phyloP scores from a whole-genome alignment of 2,329 filamentous ascomycete species.

The Aspergillus sp. region DNA sequence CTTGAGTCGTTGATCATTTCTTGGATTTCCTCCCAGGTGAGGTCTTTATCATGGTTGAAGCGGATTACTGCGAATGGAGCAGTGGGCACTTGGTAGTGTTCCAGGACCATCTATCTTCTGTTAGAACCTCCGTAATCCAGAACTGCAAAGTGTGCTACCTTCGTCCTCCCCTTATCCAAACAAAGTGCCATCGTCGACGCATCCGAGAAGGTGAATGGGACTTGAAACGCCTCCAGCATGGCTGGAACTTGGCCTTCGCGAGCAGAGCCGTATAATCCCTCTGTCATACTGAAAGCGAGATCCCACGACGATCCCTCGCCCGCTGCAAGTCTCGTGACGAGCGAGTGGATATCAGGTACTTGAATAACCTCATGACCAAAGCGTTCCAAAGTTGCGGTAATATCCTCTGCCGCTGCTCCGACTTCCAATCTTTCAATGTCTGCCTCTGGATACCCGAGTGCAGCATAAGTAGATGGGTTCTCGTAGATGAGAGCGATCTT shows the following conservation, averaged over 20 bases:
- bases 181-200: slow-evolving; percentile 16
- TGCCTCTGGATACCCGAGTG: slow-evolving; percentile 6
- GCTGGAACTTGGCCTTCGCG: slow-evolving; percentile 20
- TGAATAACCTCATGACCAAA: slow-evolving; percentile 9
- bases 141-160: slow-evolving; percentile 10
- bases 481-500: slow-evolving; percentile 11
- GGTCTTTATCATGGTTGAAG: no score
- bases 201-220: slow-evolving; percentile 18
- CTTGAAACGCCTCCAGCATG: slow-evolving; percentile 20
- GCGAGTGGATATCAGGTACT: slow-evolving; percentile 10
- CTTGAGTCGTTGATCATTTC: no score
- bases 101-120: slow-evolving; percentile 8
- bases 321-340: slow-evolving; percentile 10
- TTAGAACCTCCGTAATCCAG: no score
- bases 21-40: no score
- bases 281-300: slow-evolving; percentile 19
- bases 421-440: slow-evolving; percentile 11
- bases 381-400: slow-evolving; percentile 6
- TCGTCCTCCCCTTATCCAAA: slow-evolving; percentile 17
- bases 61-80: slow-evolving; percentile 9
- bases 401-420: slow-evolving; percentile 7
- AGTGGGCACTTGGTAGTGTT: slow-evolving; percentile 11
- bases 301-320: slow-evolving; percentile 15
- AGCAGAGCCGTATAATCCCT: slow-evolving; percentile 16
- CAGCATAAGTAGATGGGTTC: slow-evolving; percentile 7